Percentiles rank a stretch among this genome's conserved stretches.
Evolutionary conservation across 768 basidiomycete species (phyloP).

Genomic region (Serpula lacrymans): DNA sequence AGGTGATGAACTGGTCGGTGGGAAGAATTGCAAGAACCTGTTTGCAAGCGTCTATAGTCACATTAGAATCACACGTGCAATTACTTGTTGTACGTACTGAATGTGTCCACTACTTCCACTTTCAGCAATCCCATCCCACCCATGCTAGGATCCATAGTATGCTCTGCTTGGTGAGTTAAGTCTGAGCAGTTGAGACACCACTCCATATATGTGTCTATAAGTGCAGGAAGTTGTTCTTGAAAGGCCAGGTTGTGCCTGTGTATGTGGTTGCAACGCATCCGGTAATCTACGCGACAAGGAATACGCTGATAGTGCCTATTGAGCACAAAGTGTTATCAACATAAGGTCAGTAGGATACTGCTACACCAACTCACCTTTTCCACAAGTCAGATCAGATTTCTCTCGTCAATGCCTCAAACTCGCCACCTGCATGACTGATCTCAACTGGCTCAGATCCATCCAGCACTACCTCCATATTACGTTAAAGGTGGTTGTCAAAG

Average conservation of each 20-base stretch:
- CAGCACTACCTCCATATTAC: neutral
- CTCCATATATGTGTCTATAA: slow-evolving; percentile 1
- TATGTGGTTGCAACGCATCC: neutral
- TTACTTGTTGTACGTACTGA: no score
- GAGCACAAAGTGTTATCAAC: neutral
- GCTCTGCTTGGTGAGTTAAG: neutral
- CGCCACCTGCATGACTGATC: slow-evolving; percentile 6
- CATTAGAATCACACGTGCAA: no score
- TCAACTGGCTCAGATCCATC: slow-evolving; percentile 7
- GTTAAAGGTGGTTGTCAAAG: neutral
- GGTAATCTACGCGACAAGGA: neutral
- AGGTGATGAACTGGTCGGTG: neutral
- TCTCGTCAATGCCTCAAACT: slow-evolving; percentile 1
- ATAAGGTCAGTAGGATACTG: no score
- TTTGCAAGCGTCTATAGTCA: neutral
- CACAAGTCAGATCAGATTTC: slow-evolving; percentile 4
- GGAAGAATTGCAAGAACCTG: neutral
- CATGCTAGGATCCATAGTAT: no score
- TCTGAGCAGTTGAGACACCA: slow-evolving; percentile 1
- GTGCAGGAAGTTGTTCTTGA: neutral
- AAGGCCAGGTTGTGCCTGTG: neutral
- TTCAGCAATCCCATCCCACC: no score
- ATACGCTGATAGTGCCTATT: neutral
- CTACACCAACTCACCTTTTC: slow-evolving; percentile 1
- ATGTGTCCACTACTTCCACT: no score